Evolutionary conservation across 768 basidiomycete species (phyloP), one percentile per base, ranked within the genome.

Genomic region (Lactifluus rugatus): DNA sequence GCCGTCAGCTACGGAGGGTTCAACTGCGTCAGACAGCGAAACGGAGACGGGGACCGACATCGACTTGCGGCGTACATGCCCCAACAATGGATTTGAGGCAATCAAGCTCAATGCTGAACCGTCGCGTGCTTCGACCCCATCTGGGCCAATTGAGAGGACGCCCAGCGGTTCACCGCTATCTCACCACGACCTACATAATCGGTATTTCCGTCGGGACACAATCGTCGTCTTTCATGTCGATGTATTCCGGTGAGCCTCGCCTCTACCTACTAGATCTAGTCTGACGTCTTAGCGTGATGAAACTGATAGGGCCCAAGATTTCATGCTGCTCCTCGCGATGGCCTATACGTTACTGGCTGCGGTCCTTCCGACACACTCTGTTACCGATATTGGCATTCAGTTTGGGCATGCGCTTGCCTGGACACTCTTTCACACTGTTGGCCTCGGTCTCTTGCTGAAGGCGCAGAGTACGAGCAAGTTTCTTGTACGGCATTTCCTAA

Each of bases 401-500:
- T 93, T 91, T 67, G 64, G 78, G 0, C 93, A 99, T 64, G 89
- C 96, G 0, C 73, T 93, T 11, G 67, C 74, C 1, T 99, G 96
- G 95, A 83, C 88, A 51, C 68, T 86, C 45, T 83, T 96, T 73
- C 92, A 97, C 70, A 87, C 85, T 32, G 81, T 94, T 62, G 93
- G 88, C 1, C 78, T 98, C 16, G 96, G 96, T 0, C 71, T 86
- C 39, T 75, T 95, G 17, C 77, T 99, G 41, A 82, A 82, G 21
- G 89, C 85, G 1, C 96, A 99, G 71, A 86, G 88, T 64, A 78
- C 84, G 69, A 81, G 73, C 69, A 94, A 93, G 70, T 96, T 87
- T 74, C 73, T 97, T 39, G 96, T 98, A 26, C 75, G 92, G 62
- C 96, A 99, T 70, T 98, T 88, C 68, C 72, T 96, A 65, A 93